Evolutionary conservation across 2,329 filamentous ascomycete genomes (phyloP).

Genomic region (Cylindrodendrum hubeiense): DNA sequence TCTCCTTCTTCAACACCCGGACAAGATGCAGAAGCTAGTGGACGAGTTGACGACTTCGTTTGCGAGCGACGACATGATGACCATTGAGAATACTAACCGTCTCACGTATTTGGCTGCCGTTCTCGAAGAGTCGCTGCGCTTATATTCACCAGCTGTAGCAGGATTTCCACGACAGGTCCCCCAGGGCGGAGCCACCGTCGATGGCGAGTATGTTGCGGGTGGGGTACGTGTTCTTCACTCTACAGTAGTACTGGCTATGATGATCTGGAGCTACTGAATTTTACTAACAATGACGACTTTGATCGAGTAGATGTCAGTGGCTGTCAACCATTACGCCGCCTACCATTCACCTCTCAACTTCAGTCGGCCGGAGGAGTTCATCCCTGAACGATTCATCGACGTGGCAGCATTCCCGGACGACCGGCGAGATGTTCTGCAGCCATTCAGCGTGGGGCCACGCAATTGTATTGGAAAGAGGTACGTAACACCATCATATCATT

Average conservation of each 20-base stretch:
- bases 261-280: background rate
- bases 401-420: slow-evolving; percentile 17
- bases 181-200: slow-evolving; percentile 13
- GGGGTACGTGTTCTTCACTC: slow-evolving; percentile 18
- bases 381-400: slow-evolving; percentile 26
- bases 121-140: slow-evolving; percentile 23
- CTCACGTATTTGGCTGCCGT: slow-evolving; percentile 24
- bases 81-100: slow-evolving; percentile 23
- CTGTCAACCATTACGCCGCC: slow-evolving; percentile 27
- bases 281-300: slow-evolving; percentile 6
- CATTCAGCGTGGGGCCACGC: slow-evolving; percentile 24
- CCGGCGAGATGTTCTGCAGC: slow-evolving; percentile 23
- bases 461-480: slow-evolving; percentile 29
- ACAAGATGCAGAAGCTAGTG: slow-evolving; percentile 18
- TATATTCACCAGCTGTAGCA: slow-evolving; percentile 27
- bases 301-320: slow-evolving; percentile 19
- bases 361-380: slow-evolving; percentile 15
- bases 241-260: background rate
- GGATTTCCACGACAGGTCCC: slow-evolving; percentile 26
- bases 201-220: slow-evolving; percentile 26
- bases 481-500: slow-evolving; percentile 5
- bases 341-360: slow-evolving; percentile 27
- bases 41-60: slow-evolving; percentile 15
- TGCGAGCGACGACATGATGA: slow-evolving; percentile 13
- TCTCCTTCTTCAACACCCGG: slow-evolving; percentile 13